phyloP scores from a whole-genome alignment of 148 eudicot species.

The Vaccinium corymbosum region DNA sequence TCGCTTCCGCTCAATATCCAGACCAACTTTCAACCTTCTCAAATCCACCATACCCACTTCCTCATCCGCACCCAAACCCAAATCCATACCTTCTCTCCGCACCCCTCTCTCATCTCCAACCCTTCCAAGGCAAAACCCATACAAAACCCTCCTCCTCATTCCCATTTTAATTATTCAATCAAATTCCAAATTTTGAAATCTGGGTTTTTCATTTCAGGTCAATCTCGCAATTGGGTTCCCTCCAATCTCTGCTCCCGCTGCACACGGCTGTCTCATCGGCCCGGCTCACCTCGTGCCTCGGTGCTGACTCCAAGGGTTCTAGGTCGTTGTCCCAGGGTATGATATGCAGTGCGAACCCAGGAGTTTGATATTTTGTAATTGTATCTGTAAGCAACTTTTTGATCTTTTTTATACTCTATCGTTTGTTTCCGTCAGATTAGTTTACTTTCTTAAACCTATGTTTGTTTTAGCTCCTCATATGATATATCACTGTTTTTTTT shows the following conservation, averaged over 20 bases:
- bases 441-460: neutral
- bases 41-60: slow-evolving; percentile 50
- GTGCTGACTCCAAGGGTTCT: slow-evolving; percentile 65
- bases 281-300: slow-evolving; percentile 78
- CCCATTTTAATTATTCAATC: slow-evolving; percentile 17
- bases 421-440: neutral
- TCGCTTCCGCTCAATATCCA: slow-evolving; percentile 53
- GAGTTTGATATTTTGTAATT: slow-evolving; percentile 70
- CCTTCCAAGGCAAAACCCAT: slow-evolving; percentile 33
- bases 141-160: neutral
- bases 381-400: slow-evolving; percentile 45
- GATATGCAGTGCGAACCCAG: slow-evolving; percentile 93
- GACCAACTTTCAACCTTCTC: slow-evolving; percentile 54
- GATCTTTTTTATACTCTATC: neutral
- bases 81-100: slow-evolving; percentile 28
- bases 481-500: neutral
- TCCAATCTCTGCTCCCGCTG: slow-evolving; percentile 79
- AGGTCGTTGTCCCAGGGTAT: slow-evolving; percentile 98
- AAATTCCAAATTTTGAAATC: slow-evolving; percentile 19
- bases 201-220: slow-evolving; percentile 52
- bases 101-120: slow-evolving; percentile 40
- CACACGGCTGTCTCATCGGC: slow-evolving; percentile 80
- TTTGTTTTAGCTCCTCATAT: neutral
- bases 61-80: slow-evolving; percentile 30
- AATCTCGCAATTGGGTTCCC: slow-evolving; percentile 58